These are phyloP conservation scores for Hevea brasiliensis DNA, from an alignment of 345 rosid genomes.

Conservation along the genomic window DNA sequence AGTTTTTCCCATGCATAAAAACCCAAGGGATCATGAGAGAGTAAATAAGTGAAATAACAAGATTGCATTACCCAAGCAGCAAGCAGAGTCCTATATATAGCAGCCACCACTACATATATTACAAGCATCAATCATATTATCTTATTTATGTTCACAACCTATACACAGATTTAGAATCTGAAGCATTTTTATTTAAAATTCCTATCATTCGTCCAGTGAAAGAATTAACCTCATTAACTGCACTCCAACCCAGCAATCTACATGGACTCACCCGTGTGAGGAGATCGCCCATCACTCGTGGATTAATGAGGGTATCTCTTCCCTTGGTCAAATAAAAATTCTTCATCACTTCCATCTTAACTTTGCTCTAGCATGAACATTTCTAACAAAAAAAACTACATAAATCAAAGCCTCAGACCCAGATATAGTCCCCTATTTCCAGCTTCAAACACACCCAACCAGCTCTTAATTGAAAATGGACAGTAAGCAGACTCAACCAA, in stretches of 20 bases:
- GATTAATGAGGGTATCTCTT: slow-evolving; percentile 20
- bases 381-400: slow-evolving; percentile 15
- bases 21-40: no score
- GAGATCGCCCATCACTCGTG: not conserved
- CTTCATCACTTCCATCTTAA: slow-evolving; percentile 21
- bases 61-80: not conserved
- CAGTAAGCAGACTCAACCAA: slow-evolving; percentile 32
- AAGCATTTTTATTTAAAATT: not conserved
- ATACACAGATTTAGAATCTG: slow-evolving; percentile 25
- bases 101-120: not conserved
- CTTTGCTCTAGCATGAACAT: slow-evolving; percentile 7
- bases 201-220: slow-evolving; percentile 12
- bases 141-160: slow-evolving; percentile 31
- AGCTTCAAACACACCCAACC: slow-evolving; percentile 20
- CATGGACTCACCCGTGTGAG: not conserved
- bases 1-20: no score
- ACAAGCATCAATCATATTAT: not conserved
- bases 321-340: slow-evolving; percentile 20
- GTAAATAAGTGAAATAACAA: not conserved
- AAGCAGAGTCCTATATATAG: not conserved
- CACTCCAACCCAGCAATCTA: not conserved
- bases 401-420: slow-evolving; percentile 18
- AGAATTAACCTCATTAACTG: slow-evolving; percentile 5
- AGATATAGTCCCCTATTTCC: slow-evolving; percentile 12
- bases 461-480: slow-evolving; percentile 15